Evolutionary conservation across 768 basidiomycete species (phyloP).

Genomic region (Wakefieldia striispora): DNA sequence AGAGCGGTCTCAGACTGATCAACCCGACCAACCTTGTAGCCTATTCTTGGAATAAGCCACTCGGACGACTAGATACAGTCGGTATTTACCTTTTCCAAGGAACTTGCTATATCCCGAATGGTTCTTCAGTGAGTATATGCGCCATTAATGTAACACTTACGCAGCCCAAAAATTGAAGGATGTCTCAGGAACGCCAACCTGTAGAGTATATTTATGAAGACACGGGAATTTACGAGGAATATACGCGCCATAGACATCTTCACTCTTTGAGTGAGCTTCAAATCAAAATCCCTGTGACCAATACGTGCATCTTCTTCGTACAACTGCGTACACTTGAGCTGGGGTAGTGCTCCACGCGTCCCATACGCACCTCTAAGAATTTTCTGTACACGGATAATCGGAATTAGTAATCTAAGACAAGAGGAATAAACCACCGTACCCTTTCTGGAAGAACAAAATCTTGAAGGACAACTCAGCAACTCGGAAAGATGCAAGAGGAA

Average conservation of each 20-base stretch:
- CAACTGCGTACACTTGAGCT: slow-evolving; percentile 37
- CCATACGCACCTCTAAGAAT: slow-evolving; percentile 63
- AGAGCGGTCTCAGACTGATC: slow-evolving; percentile 97
- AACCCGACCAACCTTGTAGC: slow-evolving; percentile 93
- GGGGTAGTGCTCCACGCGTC: background rate
- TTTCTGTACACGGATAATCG: slow-evolving; percentile 49
- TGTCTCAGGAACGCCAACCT: slow-evolving; percentile 95
- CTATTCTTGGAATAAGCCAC: slow-evolving; percentile 32
- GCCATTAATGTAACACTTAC: slow-evolving; percentile 41
- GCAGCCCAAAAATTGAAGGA: slow-evolving; percentile 93
- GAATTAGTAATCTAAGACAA: background rate
- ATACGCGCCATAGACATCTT: slow-evolving; percentile 95
- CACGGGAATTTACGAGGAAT: background rate
- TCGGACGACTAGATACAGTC: too few relatives aligned
- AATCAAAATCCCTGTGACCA: slow-evolving; percentile 92
- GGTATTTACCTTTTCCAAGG: slow-evolving; percentile 52
- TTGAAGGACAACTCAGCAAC: slow-evolving; percentile 26
- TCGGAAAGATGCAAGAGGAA: slow-evolving; percentile 10
- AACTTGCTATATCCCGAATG: slow-evolving; percentile 56
- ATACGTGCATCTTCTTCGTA: slow-evolving; percentile 95
- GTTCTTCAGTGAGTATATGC: slow-evolving; percentile 5
- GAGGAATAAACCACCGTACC: slow-evolving; percentile 42
- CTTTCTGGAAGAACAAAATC: slow-evolving; percentile 98
- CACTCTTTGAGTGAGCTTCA: slow-evolving; percentile 88
- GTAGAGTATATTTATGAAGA: background rate